These are phyloP conservation scores for Pugionium cornutum DNA, from an alignment of 345 rosid species.

Conservation along the genomic window DNA sequence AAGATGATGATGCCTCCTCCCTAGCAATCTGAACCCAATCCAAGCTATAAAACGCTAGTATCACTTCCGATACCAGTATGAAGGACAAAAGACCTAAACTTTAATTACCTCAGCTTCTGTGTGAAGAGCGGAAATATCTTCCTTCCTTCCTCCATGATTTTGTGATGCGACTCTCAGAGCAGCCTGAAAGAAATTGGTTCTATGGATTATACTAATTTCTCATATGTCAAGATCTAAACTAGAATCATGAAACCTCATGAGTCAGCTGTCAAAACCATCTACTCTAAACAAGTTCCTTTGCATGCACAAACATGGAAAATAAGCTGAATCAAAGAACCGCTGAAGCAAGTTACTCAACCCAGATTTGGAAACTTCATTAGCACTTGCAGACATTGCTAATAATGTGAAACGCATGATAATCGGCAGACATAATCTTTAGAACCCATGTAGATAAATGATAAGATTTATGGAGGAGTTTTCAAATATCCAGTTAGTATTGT, in stretches of 20 bases:
- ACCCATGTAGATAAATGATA: not conserved
- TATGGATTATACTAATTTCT: slow-evolving; percentile 23
- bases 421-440: not conserved
- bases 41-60: slow-evolving; percentile 23
- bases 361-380: slow-evolving; percentile 6
- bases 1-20: slow-evolving; percentile 67
- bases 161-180: slow-evolving; percentile 62
- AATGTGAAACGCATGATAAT: not conserved
- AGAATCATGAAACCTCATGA: not conserved
- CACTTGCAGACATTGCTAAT: not conserved
- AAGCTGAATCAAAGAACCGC: not conserved
- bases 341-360: not conserved
- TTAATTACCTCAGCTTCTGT: slow-evolving; percentile 75
- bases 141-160: slow-evolving; percentile 50
- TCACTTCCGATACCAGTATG: slow-evolving; percentile 8
- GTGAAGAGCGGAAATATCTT: slow-evolving; percentile 56
- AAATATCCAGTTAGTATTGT: not conserved
- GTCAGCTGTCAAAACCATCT: slow-evolving; percentile 21
- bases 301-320: slow-evolving; percentile 12
- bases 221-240: slow-evolving; percentile 24
- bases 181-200: slow-evolving; percentile 53
- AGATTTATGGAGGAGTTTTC: not conserved
- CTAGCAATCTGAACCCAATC: slow-evolving; percentile 55
- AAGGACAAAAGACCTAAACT: slow-evolving; percentile 29
- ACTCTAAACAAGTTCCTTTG: not conserved